Percentiles rank a stretch among this genome's conserved stretches.
These are phyloP conservation scores for Trichoderma sp. DNA, from an alignment of 2,329 filamentous ascomycete species.

Conservation along the genomic window DNA sequence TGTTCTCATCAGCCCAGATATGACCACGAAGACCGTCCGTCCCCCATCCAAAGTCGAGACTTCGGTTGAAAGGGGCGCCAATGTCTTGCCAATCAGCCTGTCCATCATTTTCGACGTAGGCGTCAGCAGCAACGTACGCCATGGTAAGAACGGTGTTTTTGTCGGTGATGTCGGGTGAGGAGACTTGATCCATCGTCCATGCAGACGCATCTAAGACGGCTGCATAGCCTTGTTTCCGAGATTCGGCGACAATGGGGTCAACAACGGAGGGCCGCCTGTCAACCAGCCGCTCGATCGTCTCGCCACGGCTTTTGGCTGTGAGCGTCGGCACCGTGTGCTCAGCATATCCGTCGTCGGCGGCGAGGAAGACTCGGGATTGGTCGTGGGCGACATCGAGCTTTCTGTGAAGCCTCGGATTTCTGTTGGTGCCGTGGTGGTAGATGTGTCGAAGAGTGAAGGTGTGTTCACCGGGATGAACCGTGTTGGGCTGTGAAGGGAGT, in stretches of 20 bases:
- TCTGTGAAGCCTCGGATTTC: constrained; percentile 75
- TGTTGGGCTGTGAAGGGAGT: constrained; percentile 45
- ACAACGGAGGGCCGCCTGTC: constrained; percentile 77
- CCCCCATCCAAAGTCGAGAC: constrained; percentile 90
- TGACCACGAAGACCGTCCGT: constrained; percentile 86
- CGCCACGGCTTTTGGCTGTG: constrained; percentile 61
- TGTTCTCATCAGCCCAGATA: constrained; percentile 83
- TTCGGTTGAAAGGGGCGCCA: constrained; percentile 77
- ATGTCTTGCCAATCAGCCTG: constrained; percentile 83
- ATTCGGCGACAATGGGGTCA: constrained; percentile 74
- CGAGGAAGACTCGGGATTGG: constrained; percentile 57
- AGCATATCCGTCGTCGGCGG: constrained; percentile 58
- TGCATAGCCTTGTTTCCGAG: constrained; percentile 67
- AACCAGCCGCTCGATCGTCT: constrained; percentile 76
- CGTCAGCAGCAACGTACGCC: constrained; percentile 85
- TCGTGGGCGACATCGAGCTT: constrained; percentile 68
- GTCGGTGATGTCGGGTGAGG: constrained; percentile 80
- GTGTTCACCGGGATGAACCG: constrained; percentile 54
- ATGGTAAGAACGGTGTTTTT: constrained; percentile 81
- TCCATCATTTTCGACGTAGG: constrained; percentile 75
- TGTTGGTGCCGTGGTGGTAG: constrained; percentile 85
- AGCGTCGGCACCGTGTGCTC: constrained; percentile 55
- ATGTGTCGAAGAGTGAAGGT: constrained; percentile 79
- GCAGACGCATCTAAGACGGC: constrained; percentile 69
- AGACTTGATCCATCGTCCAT: constrained; percentile 80